Conservation (phyloP, 495 filamentous ascomycete species). For the Penicillium ochrochloron region DNA sequence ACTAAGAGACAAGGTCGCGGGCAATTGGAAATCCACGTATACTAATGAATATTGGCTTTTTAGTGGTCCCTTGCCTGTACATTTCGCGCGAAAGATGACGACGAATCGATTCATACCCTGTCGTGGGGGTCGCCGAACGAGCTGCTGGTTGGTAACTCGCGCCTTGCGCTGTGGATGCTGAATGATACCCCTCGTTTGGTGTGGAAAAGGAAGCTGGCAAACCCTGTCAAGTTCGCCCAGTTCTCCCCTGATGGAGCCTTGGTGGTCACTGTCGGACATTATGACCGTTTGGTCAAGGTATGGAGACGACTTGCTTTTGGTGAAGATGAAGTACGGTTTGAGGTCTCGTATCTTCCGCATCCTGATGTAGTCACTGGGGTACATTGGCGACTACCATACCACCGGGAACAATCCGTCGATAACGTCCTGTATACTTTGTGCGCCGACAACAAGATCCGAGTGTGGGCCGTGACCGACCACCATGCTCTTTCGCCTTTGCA, state of each 20-base stretch:
- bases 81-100: constrained; percentile 45
- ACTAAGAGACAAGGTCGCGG: not conserved
- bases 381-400: constrained; percentile 80
- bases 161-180: constrained; percentile 72
- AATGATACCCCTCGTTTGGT: constrained; percentile 53
- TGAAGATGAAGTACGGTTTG: constrained; percentile 81
- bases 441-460: constrained; percentile 77
- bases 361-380: constrained; percentile 77
- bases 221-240: constrained; percentile 71
- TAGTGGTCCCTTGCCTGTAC: constrained; percentile 61
- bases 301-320: constrained; percentile 91
- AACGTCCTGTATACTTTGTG: constrained; percentile 95
- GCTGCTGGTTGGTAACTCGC: constrained; percentile 74
- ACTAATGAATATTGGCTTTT: constrained; percentile 2
- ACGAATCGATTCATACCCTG: constrained; percentile 61
- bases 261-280: constrained; percentile 78
- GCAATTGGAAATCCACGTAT: not conserved
- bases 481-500: constrained; percentile 73
- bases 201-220: constrained; percentile 78
- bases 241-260: constrained; percentile 86
- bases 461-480: constrained; percentile 81
- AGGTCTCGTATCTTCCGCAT: constrained; percentile 88
- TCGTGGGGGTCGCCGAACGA: constrained; percentile 89
- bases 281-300: constrained; percentile 87
- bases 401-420: constrained; percentile 77